Base-by-base conservation (phyloP, 2,329 filamentous ascomycete species). In the Nemania bipapillata region DNA sequence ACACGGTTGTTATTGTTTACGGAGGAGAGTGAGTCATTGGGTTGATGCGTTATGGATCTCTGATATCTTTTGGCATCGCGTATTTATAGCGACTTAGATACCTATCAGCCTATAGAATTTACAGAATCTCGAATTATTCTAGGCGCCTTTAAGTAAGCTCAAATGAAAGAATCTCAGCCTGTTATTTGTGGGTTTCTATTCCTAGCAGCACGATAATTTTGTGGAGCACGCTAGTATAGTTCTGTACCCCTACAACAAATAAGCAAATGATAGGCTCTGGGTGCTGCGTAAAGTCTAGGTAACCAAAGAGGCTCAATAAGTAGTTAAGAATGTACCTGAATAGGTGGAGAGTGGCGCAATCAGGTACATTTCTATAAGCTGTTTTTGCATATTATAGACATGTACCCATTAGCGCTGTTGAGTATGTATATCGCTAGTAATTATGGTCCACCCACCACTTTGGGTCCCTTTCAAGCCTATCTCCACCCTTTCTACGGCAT, bases 11-110 rank as follows among this genome's bases (percentile, higher is more conserved):
- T 42, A 45, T 56, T 65, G 68, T 68, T 61, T 57, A 65, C 52
- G 59, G 22, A 7, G n/a, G n/a, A 50, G 52, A n/a, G 42, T 68
- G 68, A 70, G 57, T 70, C 65, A 70, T 70, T 20, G 26, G n/a
- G 15, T 53, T 53, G 62, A 17, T 52, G 56, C 8, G 59, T 49
- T 35, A 52, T 35, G 32, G 47, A 59, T 32, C 2, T 28, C 17
- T 30, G 62, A 62, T 66, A 15, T 49, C 22, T 37, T 32, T 9
- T 40, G 7, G 40, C 40, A 50, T 40, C 17, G 24, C 35, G 22
- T 26, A 24, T 40, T 15, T n/a, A n/a, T n/a, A 45, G 17, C 9
- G 30, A 32, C 30, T n/a, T n/a, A n/a, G n/a, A n/a, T n/a, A n/a
- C n/a, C n/a, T 32, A 32, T 32, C 30, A 32, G 9, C 30, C 30